Evolutionary conservation across 2,329 filamentous ascomycete genomes (phyloP), one percentile per base, ranked within the genome.

Genomic region (Coniochaeta hoffmannii): DNA sequence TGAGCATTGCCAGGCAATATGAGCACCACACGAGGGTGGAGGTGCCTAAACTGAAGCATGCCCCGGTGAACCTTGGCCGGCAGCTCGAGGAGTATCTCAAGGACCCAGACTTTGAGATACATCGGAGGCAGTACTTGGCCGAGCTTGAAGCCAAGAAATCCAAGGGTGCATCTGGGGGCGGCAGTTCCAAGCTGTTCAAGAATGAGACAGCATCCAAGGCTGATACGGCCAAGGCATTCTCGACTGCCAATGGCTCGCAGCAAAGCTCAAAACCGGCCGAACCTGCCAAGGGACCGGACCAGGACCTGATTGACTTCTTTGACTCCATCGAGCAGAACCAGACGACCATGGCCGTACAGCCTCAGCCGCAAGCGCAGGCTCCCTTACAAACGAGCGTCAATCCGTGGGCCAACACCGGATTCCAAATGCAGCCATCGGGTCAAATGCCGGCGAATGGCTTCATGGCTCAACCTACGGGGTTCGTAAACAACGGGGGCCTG

Each of bases 31-130:
- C 94, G 5, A 81, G 93, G 58, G 82, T 99, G 36, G 90, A 97
- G 66, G 95, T 99, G 8, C 94, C 94, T 10, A 97, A 96, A 74
- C 80, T 99, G 62, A 97, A 97, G 74, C 94, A 99, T 69, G 94
- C 94, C 6, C 95, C 94, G 1, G 92, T 95, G 1, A 96, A 94
- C 66, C 73, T 99, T 53, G 89, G 90, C 15, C 86, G 86, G 26
- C 90, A 96, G 55, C 79, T 99, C 26, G 91, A 97, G 69, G 94
- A 99, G 63, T 97, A 99, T 67, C 76, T 99, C 49, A 87, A 92
- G 60, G 94, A 99, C 65, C 86, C 90, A 3, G 94, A 99, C 69
- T 99, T 99, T 65, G 94, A 99, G 64, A 81, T 92, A 55, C 94
- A 97, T 64, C 82, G 94, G 59, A 80, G 91, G 63, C 94, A 99